Evolutionary conservation across 768 basidiomycete species (phyloP), one percentile per base, ranked within the genome.

Genomic region (Leccinum pellstonianum): DNA sequence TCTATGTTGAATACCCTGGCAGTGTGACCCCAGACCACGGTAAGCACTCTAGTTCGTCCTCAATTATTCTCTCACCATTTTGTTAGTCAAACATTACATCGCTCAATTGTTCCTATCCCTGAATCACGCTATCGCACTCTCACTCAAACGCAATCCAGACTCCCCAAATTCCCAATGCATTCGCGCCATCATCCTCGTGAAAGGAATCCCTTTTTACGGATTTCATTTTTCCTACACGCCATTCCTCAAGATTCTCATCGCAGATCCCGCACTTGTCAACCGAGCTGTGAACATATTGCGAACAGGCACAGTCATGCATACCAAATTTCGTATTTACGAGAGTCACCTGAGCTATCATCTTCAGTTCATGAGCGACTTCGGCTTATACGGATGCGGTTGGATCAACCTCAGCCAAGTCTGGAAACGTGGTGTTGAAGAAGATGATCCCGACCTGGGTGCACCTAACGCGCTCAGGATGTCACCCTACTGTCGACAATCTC

Each of bases 141-240:
- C 93, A 4, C 73, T 93, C 65, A 88, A 87, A 68, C 86, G 86
- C 27, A 85, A 90, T 57, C 89, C 88, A 1, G 68, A 80, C 9
- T 83, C 84, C 1, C 73, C 76, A 5, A 81, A 77, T 49, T 81
- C 84, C 17, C 83, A 82, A 65, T 88, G 81, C 68, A 79, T 92
- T 59, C 89, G 91, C 14, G 87, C 87, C 23, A 81, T 97, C 43
- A 70, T 93, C 51, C 80, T 95, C 54, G 91, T 95, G 62, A 98
- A 98, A 75, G 97, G 94, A n/a, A 77, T 94, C 17, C 88, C 90
- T 68, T 97, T 98, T 75, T 98, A 98, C 74, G 95, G 97, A 9
- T 98, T 95, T 72, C 90, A 93, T 71, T 79, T 88, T 11, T 84
- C 86, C 27, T 90, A 93, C 67, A 80, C 82, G 5, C 93, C 93